Base-by-base conservation (phyloP, 2,329 filamentous ascomycete species). In the Lasiodiplodia sp. region DNA sequence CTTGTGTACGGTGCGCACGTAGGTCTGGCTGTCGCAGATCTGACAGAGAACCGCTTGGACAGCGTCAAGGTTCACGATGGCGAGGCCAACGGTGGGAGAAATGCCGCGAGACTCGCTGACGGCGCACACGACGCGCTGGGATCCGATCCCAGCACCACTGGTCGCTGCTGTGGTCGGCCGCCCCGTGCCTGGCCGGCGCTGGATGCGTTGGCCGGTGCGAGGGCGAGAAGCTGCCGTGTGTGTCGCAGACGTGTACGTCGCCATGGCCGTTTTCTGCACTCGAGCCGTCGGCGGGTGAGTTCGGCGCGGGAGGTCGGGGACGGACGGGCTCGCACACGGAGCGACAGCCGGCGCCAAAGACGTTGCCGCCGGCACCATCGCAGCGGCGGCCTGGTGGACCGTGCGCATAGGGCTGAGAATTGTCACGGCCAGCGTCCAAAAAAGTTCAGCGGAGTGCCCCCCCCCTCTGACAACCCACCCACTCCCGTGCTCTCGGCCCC, bases 1-100 rank as follows among this genome's bases (percentile, higher is more conserved):
- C 77, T 97, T 97, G 79, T 97, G 92, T 37, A 97, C 84, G 0
- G 94, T 97, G 75, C 90, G 91, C 68, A 94, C 90, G 77, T 97
- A 98, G 40, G 94, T 96, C 77, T 97, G 94, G 68, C 91, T 96
- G 78, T 98, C 95, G 75, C 91, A 94, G 71, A 98, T 95, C 75
- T 97, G 93, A 75, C 93, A 96, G 49, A 98, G 85, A 34, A 94
- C 88, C 18, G 89, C 92, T 79, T 97, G 93, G 49, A 91, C 92
- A 2, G 92, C 94, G 52, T 92, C 90, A 3, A 96, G 84, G 75
- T 98, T 96, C 75, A 97, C 85, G 75, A 97, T 94, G 2, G 93
- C 92, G 51, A 97, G 84, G 0, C 95, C 94, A 2, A 98, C 90
- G 0, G 90, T 91, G 0, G 94, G 93, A 25, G 92, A 90, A 4